Conservation (phyloP, 768 basidiomycete genomes). For the Mycena albidolilacea region DNA sequence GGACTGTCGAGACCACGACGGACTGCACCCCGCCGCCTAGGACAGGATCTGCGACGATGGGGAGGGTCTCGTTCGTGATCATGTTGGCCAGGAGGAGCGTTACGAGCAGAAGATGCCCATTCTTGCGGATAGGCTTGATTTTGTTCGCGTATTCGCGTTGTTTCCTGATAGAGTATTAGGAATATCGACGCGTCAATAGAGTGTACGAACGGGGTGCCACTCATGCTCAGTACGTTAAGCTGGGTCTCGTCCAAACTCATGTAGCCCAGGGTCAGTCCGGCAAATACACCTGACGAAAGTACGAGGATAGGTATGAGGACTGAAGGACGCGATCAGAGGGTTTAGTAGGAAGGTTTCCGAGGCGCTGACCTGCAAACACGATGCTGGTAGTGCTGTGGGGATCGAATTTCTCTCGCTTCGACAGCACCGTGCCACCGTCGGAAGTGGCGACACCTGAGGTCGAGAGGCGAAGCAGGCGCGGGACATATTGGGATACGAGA, state of each 20-base stretch:
- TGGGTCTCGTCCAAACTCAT: conserved; percentile 96
- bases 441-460: conserved; percentile 27
- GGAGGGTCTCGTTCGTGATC: conserved; percentile 71
- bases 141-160: conserved; percentile 87
- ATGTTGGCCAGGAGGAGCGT: conserved; percentile 90
- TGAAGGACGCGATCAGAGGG: conserved; percentile 13
- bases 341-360: not conserved
- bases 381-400: conserved; percentile 51
- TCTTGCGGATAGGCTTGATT: conserved; percentile 89
- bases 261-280: conserved; percentile 92
- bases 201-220: conserved; percentile 80
- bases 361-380: conserved; percentile 50
- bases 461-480: conserved; percentile 51
- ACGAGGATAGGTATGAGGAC: conserved; percentile 89
- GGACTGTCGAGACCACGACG: conserved; percentile 85
- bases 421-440: conserved; percentile 32
- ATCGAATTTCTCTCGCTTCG: conserved; percentile 50
- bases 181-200: conserved; percentile 10
- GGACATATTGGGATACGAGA: conserved; percentile 61
- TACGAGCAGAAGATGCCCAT: conserved; percentile 87
- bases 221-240: conserved; percentile 88
- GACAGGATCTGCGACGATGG: conserved; percentile 85
- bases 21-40: conserved; percentile 85
- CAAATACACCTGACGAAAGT: conserved; percentile 87
- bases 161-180: conserved; percentile 59